Conservation (phyloP, 148 eudicot genomes). For the Polygonum maritimum region DNA sequence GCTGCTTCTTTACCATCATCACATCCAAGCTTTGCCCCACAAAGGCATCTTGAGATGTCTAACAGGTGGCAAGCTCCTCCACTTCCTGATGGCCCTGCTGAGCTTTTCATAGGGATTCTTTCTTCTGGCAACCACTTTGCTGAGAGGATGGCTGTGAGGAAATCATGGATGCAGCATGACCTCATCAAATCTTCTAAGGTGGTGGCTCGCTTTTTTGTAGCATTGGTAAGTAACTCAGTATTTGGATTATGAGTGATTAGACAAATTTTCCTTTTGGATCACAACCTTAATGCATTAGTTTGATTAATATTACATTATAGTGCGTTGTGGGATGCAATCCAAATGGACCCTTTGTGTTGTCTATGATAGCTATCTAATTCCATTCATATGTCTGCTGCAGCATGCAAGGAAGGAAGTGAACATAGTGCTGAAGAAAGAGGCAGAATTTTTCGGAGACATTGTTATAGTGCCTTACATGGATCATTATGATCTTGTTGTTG, state of each 20-base stretch:
- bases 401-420: conserved; percentile 57
- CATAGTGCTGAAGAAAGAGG: conserved; percentile 68
- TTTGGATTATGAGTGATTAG: background rate
- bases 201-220: conserved; percentile 76
- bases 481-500: conserved; percentile 80
- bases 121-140: conserved; percentile 84
- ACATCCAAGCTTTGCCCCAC: conserved; percentile 55
- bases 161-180: conserved; percentile 80
- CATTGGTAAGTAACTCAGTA: conserved; percentile 50
- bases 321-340: too few species aligned
- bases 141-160: conserved; percentile 85
- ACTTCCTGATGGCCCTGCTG: conserved; percentile 41
- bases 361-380: background rate
- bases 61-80: conserved; percentile 57
- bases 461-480: conserved; percentile 81
- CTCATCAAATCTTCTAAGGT: conserved; percentile 37
- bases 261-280: background rate
- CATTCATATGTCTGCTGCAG: conserved; percentile 22
- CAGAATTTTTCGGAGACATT: conserved; percentile 73
- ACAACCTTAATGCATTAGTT: too few species aligned
- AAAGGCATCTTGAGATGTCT: conserved; percentile 62
- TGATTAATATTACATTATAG: background rate
- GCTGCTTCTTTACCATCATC: conserved; percentile 65
- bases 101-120: conserved; percentile 63
- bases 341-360: background rate